Evolutionary conservation across 495 filamentous ascomycete species (phyloP), one percentile per base, ranked within the genome.

Genomic region (Evernia prunastri): DNA sequence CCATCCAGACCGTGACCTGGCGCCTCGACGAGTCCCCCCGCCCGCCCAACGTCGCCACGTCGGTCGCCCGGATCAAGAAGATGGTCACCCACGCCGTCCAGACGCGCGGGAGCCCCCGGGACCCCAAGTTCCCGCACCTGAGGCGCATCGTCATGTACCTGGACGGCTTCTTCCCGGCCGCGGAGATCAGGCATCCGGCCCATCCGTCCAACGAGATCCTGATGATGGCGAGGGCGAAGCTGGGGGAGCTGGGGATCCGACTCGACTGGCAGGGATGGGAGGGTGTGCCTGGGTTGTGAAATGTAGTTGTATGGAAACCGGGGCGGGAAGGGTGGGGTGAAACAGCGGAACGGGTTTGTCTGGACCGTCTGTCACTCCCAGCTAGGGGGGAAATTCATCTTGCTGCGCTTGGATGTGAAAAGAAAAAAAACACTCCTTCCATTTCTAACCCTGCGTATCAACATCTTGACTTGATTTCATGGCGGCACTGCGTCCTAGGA

Each of bases 1-100:
- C 67, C 20, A 51, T 64, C 40, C 51, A 63, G 27, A 57, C 56
- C 5, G 31, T 66, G 4, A 59, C 58, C 36, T 53, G 58, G 51
- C 64, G 64, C 42, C 54, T 66, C 17, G 49, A 61, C n/a, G 47
- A 59, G n/a, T 40, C 23, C 2, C 49, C 60, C 39, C 40, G 47
- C 36, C 27, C 60, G 25, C 54, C 60, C 1, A 56, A 56, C 20
- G 60, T 56, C 8, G 36, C 60, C 15, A 54, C 51, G 37, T 56
- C 54, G 0, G 25, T 63, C 17, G 60, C 51, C 5, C 60, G 60
- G 51, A 43, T 63, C 60, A 63, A 63, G 47, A 37, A 33, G 13
- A 51, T 63, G 17, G 60, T 63, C 51, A 63, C 36, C 36, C 60
- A 54, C 23, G 60, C 60, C 36, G 36, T 63, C 17, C 36, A 40